Percentiles rank a stretch among this genome's conserved stretches.
phyloP scores from a whole-genome alignment of 78 protist species.

The Dictyostelium citrinum region DNA sequence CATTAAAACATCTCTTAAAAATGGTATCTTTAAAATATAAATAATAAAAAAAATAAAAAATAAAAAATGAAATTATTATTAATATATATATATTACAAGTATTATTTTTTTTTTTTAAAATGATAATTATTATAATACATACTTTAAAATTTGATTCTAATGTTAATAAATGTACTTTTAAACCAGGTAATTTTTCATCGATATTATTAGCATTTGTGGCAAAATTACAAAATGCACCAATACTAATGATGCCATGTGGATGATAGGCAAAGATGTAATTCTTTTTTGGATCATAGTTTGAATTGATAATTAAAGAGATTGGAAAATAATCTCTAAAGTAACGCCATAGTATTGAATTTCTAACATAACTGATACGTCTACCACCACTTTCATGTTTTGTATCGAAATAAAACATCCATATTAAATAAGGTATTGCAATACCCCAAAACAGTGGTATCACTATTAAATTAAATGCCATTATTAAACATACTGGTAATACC shows the following conservation, averaged over 20 bases:
- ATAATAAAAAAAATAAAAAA: background rate
- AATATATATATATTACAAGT: too few relatives aligned
- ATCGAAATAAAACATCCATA: slow-evolving; percentile 39
- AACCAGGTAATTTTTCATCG: slow-evolving; percentile 41
- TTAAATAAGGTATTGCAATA: slow-evolving; percentile 43
- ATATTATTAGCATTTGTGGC: slow-evolving; percentile 74
- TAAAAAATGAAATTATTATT: too few relatives aligned
- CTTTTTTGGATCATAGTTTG: slow-evolving; percentile 58
- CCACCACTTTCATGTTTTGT: slow-evolving; percentile 54
- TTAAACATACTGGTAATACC: slow-evolving; percentile 26
- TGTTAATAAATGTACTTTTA: slow-evolving; percentile 65
- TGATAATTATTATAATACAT: too few relatives aligned
- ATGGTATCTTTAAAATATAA: slow-evolving; percentile 30
- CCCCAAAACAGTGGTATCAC: slow-evolving; percentile 70
- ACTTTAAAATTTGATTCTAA: slow-evolving; percentile 70
- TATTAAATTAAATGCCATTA: slow-evolving; percentile 33
- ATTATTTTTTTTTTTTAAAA: too few relatives aligned
- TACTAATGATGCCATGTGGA: slow-evolving; percentile 77
- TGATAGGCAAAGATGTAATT: slow-evolving; percentile 71
- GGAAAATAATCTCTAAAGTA: slow-evolving; percentile 77
- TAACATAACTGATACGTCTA: background rate
- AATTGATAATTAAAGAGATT: slow-evolving; percentile 30
- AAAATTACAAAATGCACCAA: slow-evolving; percentile 77
- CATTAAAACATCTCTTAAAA: slow-evolving; percentile 65
- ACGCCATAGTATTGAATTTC: slow-evolving; percentile 38